Conservation (phyloP, 2,329 filamentous ascomycete genomes). For the Venturia asperata region DNA sequence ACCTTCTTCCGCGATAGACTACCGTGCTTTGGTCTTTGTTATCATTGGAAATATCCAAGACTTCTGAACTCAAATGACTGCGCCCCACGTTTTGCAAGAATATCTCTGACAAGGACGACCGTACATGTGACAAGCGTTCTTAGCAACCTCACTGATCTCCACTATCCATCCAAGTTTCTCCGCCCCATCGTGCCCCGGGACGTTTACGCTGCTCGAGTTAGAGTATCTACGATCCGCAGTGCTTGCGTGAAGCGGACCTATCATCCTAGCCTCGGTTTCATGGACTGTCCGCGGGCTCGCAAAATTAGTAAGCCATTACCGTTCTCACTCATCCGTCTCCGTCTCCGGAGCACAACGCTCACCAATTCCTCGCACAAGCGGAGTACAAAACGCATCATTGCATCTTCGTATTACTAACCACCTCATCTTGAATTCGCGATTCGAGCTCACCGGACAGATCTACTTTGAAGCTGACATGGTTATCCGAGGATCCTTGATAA, state of each 20-base stretch:
- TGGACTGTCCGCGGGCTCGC: too few relatives aligned
- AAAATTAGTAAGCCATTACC: too few relatives aligned
- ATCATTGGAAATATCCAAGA: background rate
- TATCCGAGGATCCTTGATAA: too few relatives aligned
- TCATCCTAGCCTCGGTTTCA: background rate
- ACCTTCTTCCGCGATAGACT: background rate
- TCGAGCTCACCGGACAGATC: background rate
- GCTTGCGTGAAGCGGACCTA: background rate
- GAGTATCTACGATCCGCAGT: background rate
- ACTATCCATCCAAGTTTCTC: too few relatives aligned
- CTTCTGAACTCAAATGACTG: background rate
- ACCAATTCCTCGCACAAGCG: background rate
- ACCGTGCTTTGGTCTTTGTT: background rate
- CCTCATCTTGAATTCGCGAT: too few relatives aligned
- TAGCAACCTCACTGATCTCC: too few relatives aligned
- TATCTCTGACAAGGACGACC: too few relatives aligned
- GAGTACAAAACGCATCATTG: too few relatives aligned
- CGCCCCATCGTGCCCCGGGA: background rate
- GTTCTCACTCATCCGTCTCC: background rate
- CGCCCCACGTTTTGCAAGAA: too few relatives aligned
- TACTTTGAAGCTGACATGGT: background rate
- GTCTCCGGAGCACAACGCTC: background rate
- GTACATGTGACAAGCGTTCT: too few relatives aligned
- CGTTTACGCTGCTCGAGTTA: background rate
- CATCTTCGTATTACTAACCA: too few relatives aligned